These are phyloP conservation scores for Asclepias syriaca DNA, from an alignment of 257 asterid genomes.

Conservation along the genomic window DNA sequence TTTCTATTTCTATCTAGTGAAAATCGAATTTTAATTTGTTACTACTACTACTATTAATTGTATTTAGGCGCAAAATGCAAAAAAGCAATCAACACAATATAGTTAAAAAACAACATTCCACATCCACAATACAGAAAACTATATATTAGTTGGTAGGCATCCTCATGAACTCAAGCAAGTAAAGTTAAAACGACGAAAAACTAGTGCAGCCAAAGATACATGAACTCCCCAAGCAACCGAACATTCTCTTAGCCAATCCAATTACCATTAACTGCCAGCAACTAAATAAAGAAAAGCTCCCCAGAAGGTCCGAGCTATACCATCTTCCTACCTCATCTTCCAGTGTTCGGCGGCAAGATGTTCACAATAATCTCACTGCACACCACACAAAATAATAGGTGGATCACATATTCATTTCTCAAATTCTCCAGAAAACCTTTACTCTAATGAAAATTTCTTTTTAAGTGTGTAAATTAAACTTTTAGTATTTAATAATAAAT, in stretches of 20 bases:
- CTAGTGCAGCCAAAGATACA: not conserved
- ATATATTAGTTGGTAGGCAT: not conserved
- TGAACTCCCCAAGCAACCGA: not conserved
- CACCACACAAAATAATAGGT: not conserved
- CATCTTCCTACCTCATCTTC: not conserved
- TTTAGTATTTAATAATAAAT: too few relatives aligned
- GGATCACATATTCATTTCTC: not conserved
- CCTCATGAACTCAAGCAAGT: not conserved
- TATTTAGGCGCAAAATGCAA: too few relatives aligned
- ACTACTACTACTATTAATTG: too few relatives aligned
- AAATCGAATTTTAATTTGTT: too few relatives aligned
- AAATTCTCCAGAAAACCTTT: not conserved
- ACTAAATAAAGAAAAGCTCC: not conserved
- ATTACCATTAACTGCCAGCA: not conserved
- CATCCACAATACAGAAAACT: not conserved
- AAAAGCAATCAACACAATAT: too few relatives aligned
- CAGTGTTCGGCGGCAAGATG: not conserved
- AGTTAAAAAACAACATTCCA: not conserved
- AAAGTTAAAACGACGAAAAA: not conserved
- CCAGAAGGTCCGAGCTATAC: not conserved
- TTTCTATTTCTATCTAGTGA: too few relatives aligned
- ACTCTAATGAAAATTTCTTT: too few relatives aligned
- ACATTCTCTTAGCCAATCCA: not conserved
- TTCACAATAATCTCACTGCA: not conserved
- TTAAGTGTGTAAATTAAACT: too few relatives aligned